Conservation (phyloP, 2,329 filamentous ascomycete genomes). For the Talaromyces sp. region DNA sequence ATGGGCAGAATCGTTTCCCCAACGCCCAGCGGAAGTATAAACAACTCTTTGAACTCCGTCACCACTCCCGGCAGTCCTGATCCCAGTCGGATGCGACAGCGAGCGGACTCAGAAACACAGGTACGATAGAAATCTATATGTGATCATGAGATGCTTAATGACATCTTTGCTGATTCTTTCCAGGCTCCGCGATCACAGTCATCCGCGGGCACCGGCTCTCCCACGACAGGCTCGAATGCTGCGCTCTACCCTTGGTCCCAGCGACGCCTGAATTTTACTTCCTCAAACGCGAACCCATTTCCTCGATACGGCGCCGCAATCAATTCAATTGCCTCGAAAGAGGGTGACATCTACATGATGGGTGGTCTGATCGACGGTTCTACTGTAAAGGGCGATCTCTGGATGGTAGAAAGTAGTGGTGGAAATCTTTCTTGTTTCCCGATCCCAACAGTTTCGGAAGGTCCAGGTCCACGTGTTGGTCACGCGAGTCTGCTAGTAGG, state of each 20-base stretch:
- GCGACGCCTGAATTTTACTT: constrained; percentile 78
- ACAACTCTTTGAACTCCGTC: constrained; percentile 65
- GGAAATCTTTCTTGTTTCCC: constrained; percentile 87
- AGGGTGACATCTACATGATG: constrained; percentile 97
- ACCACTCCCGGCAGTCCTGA: constrained; percentile 64
- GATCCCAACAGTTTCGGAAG: constrained; percentile 85
- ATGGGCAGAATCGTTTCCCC: constrained; percentile 52
- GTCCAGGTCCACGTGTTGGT: constrained; percentile 89
- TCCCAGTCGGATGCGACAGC: constrained; percentile 57
- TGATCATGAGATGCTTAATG: not conserved
- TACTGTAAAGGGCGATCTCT: constrained; percentile 93
- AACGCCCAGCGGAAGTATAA: constrained; percentile 71
- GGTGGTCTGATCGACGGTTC: constrained; percentile 92
- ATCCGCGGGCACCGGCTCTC: constrained; percentile 53
- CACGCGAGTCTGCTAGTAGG: constrained; percentile 92
- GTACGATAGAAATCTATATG: constrained; percentile 35
- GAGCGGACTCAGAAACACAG: constrained; percentile 54
- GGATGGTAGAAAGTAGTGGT: constrained; percentile 88
- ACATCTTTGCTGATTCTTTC: not conserved
- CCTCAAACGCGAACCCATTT: constrained; percentile 79
- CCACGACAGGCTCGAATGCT: constrained; percentile 59
- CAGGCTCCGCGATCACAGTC: constrained; percentile 40
- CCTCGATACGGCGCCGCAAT: constrained; percentile 96
- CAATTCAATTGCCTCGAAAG: constrained; percentile 87
- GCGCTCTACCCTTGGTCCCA: constrained; percentile 97